Evolutionary conservation across 192 early-diverging fungal genomes (phyloP).

Genomic region (Gryganskiella cystojenkinii): DNA sequence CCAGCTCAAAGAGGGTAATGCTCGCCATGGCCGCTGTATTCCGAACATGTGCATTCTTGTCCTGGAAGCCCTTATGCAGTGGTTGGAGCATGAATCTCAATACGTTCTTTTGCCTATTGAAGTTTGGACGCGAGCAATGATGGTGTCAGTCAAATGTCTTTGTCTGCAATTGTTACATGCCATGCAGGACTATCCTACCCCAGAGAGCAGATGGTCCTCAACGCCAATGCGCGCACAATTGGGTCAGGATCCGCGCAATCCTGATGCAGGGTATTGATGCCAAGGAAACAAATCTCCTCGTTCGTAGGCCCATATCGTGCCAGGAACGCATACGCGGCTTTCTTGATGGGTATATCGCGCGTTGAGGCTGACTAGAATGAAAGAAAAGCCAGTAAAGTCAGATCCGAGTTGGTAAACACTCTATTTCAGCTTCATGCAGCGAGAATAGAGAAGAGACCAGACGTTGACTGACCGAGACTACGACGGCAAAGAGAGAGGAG

Average conservation of each 20-base stretch:
- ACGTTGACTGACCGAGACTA: constrained; percentile 40
- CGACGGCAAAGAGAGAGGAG: constrained; percentile 45
- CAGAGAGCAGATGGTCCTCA: constrained; percentile 52
- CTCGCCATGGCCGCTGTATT: constrained; percentile 53
- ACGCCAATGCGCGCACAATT: constrained; percentile 49
- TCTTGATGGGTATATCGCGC: constrained; percentile 51
- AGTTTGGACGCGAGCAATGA: not conserved
- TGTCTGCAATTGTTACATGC: no score
- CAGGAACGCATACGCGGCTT: constrained; percentile 44
- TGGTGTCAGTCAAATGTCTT: no score
- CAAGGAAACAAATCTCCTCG: constrained; percentile 47
- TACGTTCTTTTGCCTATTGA: constrained; percentile 24
- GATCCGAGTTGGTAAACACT: not conserved
- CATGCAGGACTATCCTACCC: constrained; percentile 20
- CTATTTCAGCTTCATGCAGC: not conserved
- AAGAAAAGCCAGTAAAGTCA: not conserved
- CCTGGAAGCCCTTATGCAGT: constrained; percentile 34
- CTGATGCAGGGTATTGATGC: constrained; percentile 54
- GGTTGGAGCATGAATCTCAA: constrained; percentile 53
- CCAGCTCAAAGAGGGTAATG: constrained; percentile 49
- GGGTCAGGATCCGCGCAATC: constrained; percentile 50
- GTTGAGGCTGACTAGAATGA: constrained; percentile 45
- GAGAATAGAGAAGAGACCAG: not conserved
- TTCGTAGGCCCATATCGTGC: constrained; percentile 38
- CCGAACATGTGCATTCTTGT: constrained; percentile 54